Evolutionary conservation across 1,284 basidiomycete genomes (phyloP), one percentile per base, ranked within the genome.

Genomic region (Fomitiporia mediterranea): DNA sequence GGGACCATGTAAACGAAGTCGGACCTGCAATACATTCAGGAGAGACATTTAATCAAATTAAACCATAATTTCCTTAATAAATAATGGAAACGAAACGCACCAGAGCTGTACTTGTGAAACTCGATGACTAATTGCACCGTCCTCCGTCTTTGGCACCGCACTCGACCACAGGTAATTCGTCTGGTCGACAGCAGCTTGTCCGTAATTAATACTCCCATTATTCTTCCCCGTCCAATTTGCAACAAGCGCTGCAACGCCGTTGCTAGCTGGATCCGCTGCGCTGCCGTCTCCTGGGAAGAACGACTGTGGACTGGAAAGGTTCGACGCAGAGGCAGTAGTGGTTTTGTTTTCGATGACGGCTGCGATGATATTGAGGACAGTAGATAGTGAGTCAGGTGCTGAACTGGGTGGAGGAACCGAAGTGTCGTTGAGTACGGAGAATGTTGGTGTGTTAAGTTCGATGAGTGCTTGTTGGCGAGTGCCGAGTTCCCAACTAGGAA

Each of bases 1-100:
- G 94, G 94, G 0, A 89, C 88, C 92, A 95, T 93, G 70, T 89
- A 93, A 5, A 90, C 77, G 55, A 76, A 91, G 67, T 91, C 89
- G 43, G 81, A 81, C 86, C 86, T 88, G 56, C 4, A 5, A 23
- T 23, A 21, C 6, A 46, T 9, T 51, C 11, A 37, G 32, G n/a
- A 37, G n/a, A n/a, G n/a, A n/a, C n/a, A n/a, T n/a, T n/a, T n/a
- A n/a, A n/a, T n/a, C n/a, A n/a, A n/a, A n/a, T n/a, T 46, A 11
- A 8, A 15, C 43, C 28, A 3, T 25, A 23, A 54, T 27, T 55
- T 30, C 52, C 17, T 2, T 44, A 23, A 21, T 53, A 19, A 62
- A 8, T 1, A 4, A 37, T 9, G 1, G 8, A 46, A 11, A 30
- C 7, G 58, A 17, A 11, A 63, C 79, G 51, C 57, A 86, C 87